Percentiles rank a stretch among this genome's conserved stretches.
Evolutionary conservation across 116 monocot species (phyloP).

Genomic region (Dioscorea cayenensis): DNA sequence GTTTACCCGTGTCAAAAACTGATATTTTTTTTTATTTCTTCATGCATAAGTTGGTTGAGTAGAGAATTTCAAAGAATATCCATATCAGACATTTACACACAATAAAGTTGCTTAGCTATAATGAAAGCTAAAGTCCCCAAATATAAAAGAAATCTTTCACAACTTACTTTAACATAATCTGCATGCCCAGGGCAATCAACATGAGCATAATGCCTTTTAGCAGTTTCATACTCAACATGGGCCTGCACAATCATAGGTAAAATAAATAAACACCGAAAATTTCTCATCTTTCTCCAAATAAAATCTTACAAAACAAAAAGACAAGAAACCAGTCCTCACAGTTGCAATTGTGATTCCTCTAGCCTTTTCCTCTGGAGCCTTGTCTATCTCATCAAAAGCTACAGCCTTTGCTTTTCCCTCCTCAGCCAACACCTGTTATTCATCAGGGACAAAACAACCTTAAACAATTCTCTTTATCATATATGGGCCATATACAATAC

Average conservation of each 20-base stretch:
- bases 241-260: constrained; percentile 33
- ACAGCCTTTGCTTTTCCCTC: constrained; percentile 94
- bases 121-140: neutral
- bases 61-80: neutral
- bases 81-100: no score
- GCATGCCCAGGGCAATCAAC: constrained; percentile 97
- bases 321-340: constrained; percentile 19
- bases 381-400: constrained; percentile 99
- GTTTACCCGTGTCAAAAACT: no score
- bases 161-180: constrained; percentile 92
- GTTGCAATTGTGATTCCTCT: constrained; percentile 96
- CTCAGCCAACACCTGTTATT: constrained; percentile 71
- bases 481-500: neutral
- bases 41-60: neutral
- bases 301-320: neutral
- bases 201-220: constrained; percentile 92
- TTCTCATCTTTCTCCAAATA: neutral
- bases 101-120: neutral
- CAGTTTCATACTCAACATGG: constrained; percentile 96
- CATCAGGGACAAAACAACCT: neutral
- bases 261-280: neutral
- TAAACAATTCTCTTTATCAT: neutral
- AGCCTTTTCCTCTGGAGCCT: constrained; percentile 95
- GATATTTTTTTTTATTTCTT: neutral
- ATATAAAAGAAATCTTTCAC: neutral